Evolutionary conservation across 768 basidiomycete genomes (phyloP).

Genomic region (Suillus weaverae): DNA sequence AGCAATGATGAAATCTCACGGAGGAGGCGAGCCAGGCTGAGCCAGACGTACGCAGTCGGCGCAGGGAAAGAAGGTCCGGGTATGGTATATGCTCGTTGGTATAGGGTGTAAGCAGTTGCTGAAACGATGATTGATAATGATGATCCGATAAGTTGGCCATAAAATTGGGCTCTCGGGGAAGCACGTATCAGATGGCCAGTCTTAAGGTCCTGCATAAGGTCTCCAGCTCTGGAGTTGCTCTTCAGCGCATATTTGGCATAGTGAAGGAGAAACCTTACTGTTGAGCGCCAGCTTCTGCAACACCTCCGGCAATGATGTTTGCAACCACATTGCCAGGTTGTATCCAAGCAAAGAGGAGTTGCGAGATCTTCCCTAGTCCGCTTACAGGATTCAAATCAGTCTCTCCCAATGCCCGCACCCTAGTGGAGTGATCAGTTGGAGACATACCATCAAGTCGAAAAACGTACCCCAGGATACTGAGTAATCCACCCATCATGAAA

Average conservation of each 20-base stretch:
- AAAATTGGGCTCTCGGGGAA: slow-evolving; percentile 93
- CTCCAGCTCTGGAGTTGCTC: slow-evolving; percentile 67
- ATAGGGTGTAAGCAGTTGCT: slow-evolving; percentile 82
- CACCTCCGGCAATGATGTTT: slow-evolving; percentile 94
- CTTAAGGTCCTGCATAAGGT: slow-evolving; percentile 98
- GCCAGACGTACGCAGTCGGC: slow-evolving; percentile 94
- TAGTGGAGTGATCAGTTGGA: slow-evolving; percentile 29
- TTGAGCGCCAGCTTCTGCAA: slow-evolving; percentile 94
- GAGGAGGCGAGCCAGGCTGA: slow-evolving; percentile 70
- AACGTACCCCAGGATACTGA: slow-evolving; percentile 85
- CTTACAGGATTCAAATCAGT: slow-evolving; percentile 93
- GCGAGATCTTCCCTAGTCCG: slow-evolving; percentile 92
- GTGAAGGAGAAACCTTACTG: slow-evolving; percentile 52
- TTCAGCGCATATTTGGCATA: slow-evolving; percentile 8
- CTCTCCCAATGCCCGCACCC: slow-evolving; percentile 92
- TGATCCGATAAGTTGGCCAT: slow-evolving; percentile 89
- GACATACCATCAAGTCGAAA: neutral
- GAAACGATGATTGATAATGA: slow-evolving; percentile 87
- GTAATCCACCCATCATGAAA: slow-evolving; percentile 75
- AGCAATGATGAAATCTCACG: slow-evolving; percentile 45
- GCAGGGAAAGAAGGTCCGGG: slow-evolving; percentile 96
- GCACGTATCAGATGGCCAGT: slow-evolving; percentile 92
- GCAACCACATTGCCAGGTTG: slow-evolving; percentile 97
- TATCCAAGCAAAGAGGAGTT: slow-evolving; percentile 90
- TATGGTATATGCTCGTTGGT: slow-evolving; percentile 83